Evolutionary conservation across 495 filamentous ascomycete genomes (phyloP).

Genomic region (Aspergillus conjunctus): DNA sequence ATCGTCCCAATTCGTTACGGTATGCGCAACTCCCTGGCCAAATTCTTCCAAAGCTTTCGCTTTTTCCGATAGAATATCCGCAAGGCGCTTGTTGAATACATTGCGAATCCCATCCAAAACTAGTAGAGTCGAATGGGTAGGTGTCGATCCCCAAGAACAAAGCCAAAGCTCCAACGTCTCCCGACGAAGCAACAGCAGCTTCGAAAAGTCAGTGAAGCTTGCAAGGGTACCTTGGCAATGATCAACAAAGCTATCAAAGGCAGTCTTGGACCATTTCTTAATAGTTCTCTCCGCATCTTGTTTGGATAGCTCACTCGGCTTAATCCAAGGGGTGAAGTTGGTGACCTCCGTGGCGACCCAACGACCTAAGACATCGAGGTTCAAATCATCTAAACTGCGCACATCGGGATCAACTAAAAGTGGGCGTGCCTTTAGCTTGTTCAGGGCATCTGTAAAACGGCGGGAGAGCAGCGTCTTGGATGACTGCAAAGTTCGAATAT

Average conservation of each 20-base stretch:
- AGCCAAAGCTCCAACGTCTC: slow-evolving; percentile 78
- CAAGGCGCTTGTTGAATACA: slow-evolving; percentile 66
- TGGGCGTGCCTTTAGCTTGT: slow-evolving; percentile 65
- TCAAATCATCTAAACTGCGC: slow-evolving; percentile 63
- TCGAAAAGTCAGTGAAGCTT: slow-evolving; percentile 60
- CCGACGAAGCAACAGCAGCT: slow-evolving; percentile 67
- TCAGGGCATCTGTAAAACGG: slow-evolving; percentile 69
- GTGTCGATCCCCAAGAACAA: slow-evolving; percentile 44
- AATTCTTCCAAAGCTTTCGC: slow-evolving; percentile 60
- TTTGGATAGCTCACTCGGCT: slow-evolving; percentile 75
- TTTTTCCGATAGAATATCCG: slow-evolving; percentile 58
- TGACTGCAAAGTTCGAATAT: slow-evolving; percentile 73
- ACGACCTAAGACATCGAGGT: slow-evolving; percentile 76
- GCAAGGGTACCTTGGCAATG: slow-evolving; percentile 60
- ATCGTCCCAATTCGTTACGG: slow-evolving; percentile 56
- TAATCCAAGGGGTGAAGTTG: slow-evolving; percentile 87
- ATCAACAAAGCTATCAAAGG: slow-evolving; percentile 63
- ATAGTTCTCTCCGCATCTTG: slow-evolving; percentile 65
- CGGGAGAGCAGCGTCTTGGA: slow-evolving; percentile 74
- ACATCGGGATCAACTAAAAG: slow-evolving; percentile 72
- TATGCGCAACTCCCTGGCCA: slow-evolving; percentile 49
- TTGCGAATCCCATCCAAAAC: slow-evolving; percentile 69
- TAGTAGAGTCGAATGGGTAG: slow-evolving; percentile 52
- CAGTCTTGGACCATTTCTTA: slow-evolving; percentile 71
- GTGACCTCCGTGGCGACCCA: slow-evolving; percentile 85